phyloP scores from a whole-genome alignment of 768 basidiomycete genomes.

The Amanita thiersii region DNA sequence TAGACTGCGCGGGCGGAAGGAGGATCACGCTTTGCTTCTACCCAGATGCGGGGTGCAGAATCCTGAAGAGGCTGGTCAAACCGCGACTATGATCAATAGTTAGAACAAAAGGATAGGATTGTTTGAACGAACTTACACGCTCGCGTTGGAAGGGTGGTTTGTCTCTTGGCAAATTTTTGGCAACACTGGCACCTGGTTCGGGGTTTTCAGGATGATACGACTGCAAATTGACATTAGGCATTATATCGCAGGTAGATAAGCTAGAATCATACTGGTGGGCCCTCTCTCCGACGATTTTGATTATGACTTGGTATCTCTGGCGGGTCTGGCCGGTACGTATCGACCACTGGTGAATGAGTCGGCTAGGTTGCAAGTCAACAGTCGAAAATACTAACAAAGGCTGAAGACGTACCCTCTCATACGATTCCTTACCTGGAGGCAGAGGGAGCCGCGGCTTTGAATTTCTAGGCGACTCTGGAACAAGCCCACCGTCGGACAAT shows the following conservation, averaged over 20 bases:
- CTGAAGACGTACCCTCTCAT: constrained; percentile 17
- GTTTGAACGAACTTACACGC: not conserved
- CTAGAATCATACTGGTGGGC: constrained; percentile 11
- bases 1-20: not conserved
- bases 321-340: constrained; percentile 12
- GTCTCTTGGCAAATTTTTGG: too few relatives aligned
- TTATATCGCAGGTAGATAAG: not conserved
- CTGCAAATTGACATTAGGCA: not conserved
- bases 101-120: not conserved
- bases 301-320: constrained; percentile 7
- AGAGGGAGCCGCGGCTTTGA: constrained; percentile 13
- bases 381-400: not conserved
- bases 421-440: constrained; percentile 17
- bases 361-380: constrained; percentile 7
- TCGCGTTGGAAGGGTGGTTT: constrained; percentile 1
- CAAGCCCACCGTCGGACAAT: too few relatives aligned
- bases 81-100: not conserved
- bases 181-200: too few relatives aligned
- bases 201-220: constrained; percentile 1
- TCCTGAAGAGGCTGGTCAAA: constrained; percentile 3
- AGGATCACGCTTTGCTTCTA: not conserved
- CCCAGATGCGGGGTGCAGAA: not conserved
- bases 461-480: constrained; percentile 5
- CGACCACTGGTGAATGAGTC: constrained; percentile 7
- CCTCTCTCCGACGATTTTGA: constrained; percentile 9